Percentiles rank a stretch among this genome's conserved stretches.
phyloP scores from a whole-genome alignment of 352 stramenopile genomes.

The Pythium aristosporum region DNA sequence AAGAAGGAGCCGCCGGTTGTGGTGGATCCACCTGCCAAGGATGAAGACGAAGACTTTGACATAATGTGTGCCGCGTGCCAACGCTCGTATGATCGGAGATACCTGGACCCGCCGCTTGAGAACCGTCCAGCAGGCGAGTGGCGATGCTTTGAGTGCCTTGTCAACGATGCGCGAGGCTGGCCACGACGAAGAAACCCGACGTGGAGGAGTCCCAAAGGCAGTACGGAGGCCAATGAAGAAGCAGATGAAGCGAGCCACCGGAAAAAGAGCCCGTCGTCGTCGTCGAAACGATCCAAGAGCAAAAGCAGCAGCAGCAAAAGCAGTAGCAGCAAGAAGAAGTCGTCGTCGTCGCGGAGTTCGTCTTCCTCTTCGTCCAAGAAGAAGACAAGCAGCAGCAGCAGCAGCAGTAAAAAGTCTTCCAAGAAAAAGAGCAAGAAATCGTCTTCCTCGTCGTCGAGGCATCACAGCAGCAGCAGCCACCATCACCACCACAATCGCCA shows the following conservation, averaged over 20 bases:
- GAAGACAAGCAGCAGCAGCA: conserved; percentile 42
- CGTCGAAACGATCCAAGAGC: conserved; percentile 40
- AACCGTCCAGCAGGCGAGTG: conserved; percentile 75
- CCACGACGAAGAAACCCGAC: conserved; percentile 45
- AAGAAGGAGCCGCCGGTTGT: background rate
- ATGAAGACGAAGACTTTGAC: conserved; percentile 54
- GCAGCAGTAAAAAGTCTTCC: conserved; percentile 44
- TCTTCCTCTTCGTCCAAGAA: conserved; percentile 29
- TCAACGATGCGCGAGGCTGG: conserved; percentile 85
- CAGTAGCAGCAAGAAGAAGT: conserved; percentile 55
- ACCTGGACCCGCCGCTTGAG: conserved; percentile 76
- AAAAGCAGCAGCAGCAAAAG: conserved; percentile 29
- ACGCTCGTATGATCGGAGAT: conserved; percentile 82
- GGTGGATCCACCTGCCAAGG: background rate
- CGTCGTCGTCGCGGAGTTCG: conserved; percentile 31
- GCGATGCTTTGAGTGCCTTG: conserved; percentile 87
- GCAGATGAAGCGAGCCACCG: conserved; percentile 19
- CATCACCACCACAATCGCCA: conserved; percentile 59
- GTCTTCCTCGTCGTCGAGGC: conserved; percentile 57
- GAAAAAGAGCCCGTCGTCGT: conserved; percentile 45
- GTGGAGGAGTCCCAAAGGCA: conserved; percentile 28
- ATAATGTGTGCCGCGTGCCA: conserved; percentile 79
- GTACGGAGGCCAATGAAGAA: conserved; percentile 8
- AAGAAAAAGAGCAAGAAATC: conserved; percentile 77
- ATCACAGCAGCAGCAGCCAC: conserved; percentile 47